Evolutionary conservation across 1,284 basidiomycete species (phyloP), one percentile per base, ranked within the genome.

Genomic region (Schizophyllum commune): DNA sequence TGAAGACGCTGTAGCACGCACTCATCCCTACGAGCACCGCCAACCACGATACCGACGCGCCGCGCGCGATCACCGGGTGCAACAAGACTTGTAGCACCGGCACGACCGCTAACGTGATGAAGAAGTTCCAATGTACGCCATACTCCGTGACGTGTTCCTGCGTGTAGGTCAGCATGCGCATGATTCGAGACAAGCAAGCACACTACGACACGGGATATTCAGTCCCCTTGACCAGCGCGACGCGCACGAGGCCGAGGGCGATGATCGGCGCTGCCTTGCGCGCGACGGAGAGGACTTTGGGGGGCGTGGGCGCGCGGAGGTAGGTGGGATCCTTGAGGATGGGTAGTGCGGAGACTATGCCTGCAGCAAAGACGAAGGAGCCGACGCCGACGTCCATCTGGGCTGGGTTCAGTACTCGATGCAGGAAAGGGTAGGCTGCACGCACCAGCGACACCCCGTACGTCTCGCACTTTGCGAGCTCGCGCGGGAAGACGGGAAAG

Each of bases 371-470:
- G 6, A 97, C 92, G 67, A 97, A 97, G 0, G 95, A 94, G 11
- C 96, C 96, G 0, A 98, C 96, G 11, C 97, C 97, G 21, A 97
- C 77, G 70, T 99, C 97, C 96, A 99, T 99, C 93, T 96, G 66
- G 57, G 1, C 58, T 52, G 21, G 52, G 39, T 27, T 22, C 47
- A 63, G 59, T 64, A 34, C 33, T 17, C 8, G 59, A 32, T 54
- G 20, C 56, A 33, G 33, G 9, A 55, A 53, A 67, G 52, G 58
- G 20, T 1, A 19, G 21, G 21, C 57, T 17, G n/a, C n/a, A 79
- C 86, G 67, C 66, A 95, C 94, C 73, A 97, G 69, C 21, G 94
- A 96, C 0, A 94, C 93, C 0, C 97, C 97, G 75, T 86, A 98
- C 0, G 91, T 90, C 75, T 99, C 96, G 69, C 94, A 96, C 72